These are phyloP conservation scores for Cnidoscolus chayamansa DNA, from an alignment of 441 rosid genomes.

Conservation along the genomic window DNA sequence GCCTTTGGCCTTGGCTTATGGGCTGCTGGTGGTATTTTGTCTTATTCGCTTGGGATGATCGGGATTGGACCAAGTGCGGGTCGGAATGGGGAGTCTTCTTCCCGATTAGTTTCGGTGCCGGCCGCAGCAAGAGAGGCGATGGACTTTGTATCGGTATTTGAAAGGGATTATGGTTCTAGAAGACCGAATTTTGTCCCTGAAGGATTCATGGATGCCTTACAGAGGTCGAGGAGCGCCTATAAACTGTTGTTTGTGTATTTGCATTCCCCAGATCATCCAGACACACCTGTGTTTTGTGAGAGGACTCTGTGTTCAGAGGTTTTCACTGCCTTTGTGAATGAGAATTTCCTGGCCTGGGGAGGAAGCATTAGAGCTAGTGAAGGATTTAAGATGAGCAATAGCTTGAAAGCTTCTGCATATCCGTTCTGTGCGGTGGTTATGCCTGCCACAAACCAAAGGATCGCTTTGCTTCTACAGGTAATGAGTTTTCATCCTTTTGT, in stretches of 20 bases:
- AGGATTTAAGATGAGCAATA: constrained; percentile 98
- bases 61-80: constrained; percentile 57
- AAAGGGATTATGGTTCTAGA: constrained; percentile 63
- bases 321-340: constrained; percentile 64
- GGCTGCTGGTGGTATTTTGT: constrained; percentile 90
- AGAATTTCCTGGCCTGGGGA: constrained; percentile 93
- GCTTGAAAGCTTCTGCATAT: constrained; percentile 88
- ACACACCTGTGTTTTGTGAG: constrained; percentile 69
- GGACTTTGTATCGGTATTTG: constrained; percentile 67
- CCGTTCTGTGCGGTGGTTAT: constrained; percentile 95
- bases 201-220: constrained; percentile 93
- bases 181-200: constrained; percentile 72
- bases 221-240: constrained; percentile 63
- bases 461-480: constrained; percentile 93
- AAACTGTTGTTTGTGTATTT: constrained; percentile 84
- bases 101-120: constrained; percentile 52
- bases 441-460: constrained; percentile 92
- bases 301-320: constrained; percentile 65
- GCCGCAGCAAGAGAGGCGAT: constrained; percentile 73
- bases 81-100: constrained; percentile 43
- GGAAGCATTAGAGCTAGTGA: constrained; percentile 90
- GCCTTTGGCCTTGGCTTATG: constrained; percentile 88
- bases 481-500: neutral
- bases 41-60: constrained; percentile 77
- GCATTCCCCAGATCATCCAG: constrained; percentile 97